Evolutionary conservation across 2,329 filamentous ascomycete species (phyloP), one percentile per base, ranked within the genome.

Genomic region (Stagonosporopsis tanaceti): DNA sequence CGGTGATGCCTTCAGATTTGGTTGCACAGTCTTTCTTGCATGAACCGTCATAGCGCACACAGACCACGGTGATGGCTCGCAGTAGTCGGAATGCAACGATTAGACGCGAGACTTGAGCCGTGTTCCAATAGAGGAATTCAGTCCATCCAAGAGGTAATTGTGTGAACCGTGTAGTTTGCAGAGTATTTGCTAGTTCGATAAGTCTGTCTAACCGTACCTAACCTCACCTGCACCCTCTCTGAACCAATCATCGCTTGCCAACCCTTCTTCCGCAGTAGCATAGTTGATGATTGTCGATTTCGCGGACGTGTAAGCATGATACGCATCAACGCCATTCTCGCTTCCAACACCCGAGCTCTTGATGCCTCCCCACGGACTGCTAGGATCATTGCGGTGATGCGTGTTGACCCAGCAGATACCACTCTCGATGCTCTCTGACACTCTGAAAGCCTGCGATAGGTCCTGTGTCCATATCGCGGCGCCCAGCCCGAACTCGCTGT

Each of bases 251-350:
- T 89, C 87, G 2, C 76, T 77, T 12, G 76, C 78, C 20, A 84
- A 64, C 1, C 70, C 69, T 64, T 87, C 84, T 48, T 85, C 81
- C 0, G 76, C 75, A 0, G 81, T 80, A 0, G 86, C 88, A 64
- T 89, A 91, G 70, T 90, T 92, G 60, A 92, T 83, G 28, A 90
- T 85, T 0, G 85, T 88, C 68, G 87, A 90, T 77, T 89, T 90
- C 12, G 82, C 82, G 30, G 75, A 77, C 0, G 78, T 81, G 50
- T 81, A 81, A 2, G 77, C 75, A 53, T 76, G 69, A 42, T 79
- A 80, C 0, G 78, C 78, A 62, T 79, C 89, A 0, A 87, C 64
- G 0, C 89, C 89, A 66, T 92, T 91, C 78, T 92, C 89, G 59
- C 88, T 91, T 1, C 89, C 89, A 0, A 91, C 82, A 1, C 89